Evolutionary conservation across 257 asterid genomes (phyloP), one percentile per base, ranked within the genome.

Genomic region (Jacaranda mimosifolia): DNA sequence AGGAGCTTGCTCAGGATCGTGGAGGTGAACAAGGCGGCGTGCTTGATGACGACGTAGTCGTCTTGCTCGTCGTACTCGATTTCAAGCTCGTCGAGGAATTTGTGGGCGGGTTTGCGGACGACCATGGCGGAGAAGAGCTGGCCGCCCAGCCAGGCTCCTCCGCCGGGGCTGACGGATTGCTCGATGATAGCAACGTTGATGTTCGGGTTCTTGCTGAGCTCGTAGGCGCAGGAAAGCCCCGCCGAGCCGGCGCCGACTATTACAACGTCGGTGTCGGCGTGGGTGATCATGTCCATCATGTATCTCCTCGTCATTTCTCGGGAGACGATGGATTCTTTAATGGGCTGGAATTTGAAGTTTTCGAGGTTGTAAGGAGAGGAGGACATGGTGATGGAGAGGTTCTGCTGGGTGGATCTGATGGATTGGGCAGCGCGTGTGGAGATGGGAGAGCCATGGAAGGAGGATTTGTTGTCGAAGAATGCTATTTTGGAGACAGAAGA

Each of bases 111-210:
- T 64, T 90, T 91, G 1, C 97, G 86, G 15, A 91, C 94, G 63
- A 91, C 82, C 97, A 91, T 90, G 53, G 95, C 92, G 3, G 95
- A 91, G 80, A 91, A 91, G 18, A 91, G 81, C 79, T 91, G 97
- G 26, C 97, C 93, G 0, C 97, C 97, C n/a, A 91, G 89, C 97
- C 97, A 91, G 10, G 97, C 96, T 32, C 96, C 97, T 0, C 95
- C 97, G 7, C 97, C 95, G 6, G 97, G 97, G 83, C 93, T 87
- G 51, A 89, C 95, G 3, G 97, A 91, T 75, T 91, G 97, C 51
- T 89, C 97, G 19, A 91, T 82, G 10, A 91, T 89, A 15, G 95
- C 97, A 45, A 91, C 74, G 78, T 82, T 78, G 58, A 79, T 57
- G 84, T 81, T 38, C 4, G 95, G 97, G 76, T 91, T 83, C 68